Evolutionary conservation across 106 monocot species (phyloP), one percentile per base, ranked within the genome.

Genomic region (Triglochin maritima): DNA sequence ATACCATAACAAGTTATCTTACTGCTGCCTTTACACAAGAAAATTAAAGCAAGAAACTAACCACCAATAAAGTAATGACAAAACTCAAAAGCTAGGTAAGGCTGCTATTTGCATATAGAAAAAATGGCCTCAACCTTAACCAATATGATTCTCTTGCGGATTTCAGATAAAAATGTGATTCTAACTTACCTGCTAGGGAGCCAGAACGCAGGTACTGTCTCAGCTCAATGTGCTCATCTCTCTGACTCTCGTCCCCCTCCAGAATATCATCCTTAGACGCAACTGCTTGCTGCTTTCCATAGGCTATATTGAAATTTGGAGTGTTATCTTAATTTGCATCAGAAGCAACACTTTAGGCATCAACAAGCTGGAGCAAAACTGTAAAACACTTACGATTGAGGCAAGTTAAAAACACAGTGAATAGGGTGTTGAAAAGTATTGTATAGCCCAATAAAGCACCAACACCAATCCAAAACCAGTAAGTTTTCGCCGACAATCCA

Each of bases 391-490:
- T 86, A 98, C 98, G 86, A 63, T 86, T 84, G 47, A 98, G 88
- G 75, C 62, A 89, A 43, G 88, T 70, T 75, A 98, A 69, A 77
- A 83, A 91, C 47, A 92, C 60, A 42, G 88, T 92, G 57, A 92
- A 89, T 44, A 98, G 80, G 64, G 84, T 59, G 69, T 98, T 98
- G 70, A 98, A 81, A 59, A 98, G 9, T 62, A 98, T 64, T 16
- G 84, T 78, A 64, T 98, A 98, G 54, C 88, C 92, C 74, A 88
- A 86, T 62, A 98, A 79, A 42, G 86, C 98, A 77, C 84, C 74
- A 54, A 86, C 67, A 64, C 98, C 92, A 75, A 98, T 92, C 98
- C 98, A 98, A 50, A 77, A 92, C 98, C 92, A 98, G 63, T 84
- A 86, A 63, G 76, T 79, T 68, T 88, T 80, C 44, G 81, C 68